Conservation (phyloP, 805 yeast species). For the Cyberlindnera galapagoensis region DNA sequence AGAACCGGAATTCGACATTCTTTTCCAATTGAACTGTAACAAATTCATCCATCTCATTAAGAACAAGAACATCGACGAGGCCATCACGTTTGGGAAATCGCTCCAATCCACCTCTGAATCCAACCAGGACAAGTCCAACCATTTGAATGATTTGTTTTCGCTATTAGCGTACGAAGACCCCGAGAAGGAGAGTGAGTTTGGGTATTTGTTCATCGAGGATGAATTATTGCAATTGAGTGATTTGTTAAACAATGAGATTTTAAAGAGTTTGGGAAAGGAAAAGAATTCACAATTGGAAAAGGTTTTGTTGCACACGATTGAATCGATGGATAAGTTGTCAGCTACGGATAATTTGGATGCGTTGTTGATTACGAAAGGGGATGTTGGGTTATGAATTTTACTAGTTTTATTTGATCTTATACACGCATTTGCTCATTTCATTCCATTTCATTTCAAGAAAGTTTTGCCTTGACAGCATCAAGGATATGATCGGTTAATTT, state of each 20-base stretch:
- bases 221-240: slow-evolving; percentile 36
- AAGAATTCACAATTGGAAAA: slow-evolving; percentile 38
- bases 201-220: slow-evolving; percentile 29
- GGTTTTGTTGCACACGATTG: slow-evolving; percentile 35
- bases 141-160: slow-evolving; percentile 40
- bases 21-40: slow-evolving; percentile 37
- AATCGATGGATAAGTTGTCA: slow-evolving; percentile 28
- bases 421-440: too few species aligned
- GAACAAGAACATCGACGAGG: slow-evolving; percentile 23
- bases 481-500: slow-evolving; percentile 46
- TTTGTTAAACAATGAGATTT: slow-evolving; percentile 35
- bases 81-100: slow-evolving; percentile 34
- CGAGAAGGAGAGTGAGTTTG: slow-evolving; percentile 29
- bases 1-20: slow-evolving; percentile 26
- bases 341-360: slow-evolving; percentile 28
- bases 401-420: slow-evolving; percentile 1
- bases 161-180: slow-evolving; percentile 51
- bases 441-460: slow-evolving; percentile 17
- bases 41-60: slow-evolving; percentile 37
- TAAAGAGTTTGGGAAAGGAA: slow-evolving; percentile 37
- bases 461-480: too few species aligned
- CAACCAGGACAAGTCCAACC: too few species aligned
- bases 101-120: too few species aligned
- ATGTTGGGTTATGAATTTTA: slow-evolving; percentile 25
- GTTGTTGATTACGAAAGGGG: slow-evolving; percentile 38